Base-by-base conservation (phyloP, 73 alveolate genomes). In the Paramecium biaurelia region DNA sequence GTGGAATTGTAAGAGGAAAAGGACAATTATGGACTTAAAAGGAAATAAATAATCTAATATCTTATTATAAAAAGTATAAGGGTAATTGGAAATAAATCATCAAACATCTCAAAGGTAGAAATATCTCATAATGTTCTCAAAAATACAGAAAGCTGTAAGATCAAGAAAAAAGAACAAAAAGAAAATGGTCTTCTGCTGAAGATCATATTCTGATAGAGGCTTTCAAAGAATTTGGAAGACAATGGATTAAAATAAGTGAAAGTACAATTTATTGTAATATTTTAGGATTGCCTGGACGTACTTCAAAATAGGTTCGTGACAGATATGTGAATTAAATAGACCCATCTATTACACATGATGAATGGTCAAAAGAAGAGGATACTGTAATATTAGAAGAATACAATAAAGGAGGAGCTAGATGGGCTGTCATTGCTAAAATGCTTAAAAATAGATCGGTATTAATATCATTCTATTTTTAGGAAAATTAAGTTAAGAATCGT, bases 221-320 rank as follows among this genome's bases (percentile, higher is more conserved):
- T 18, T 76, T 41, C 41, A 7, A 76, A 18, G 47, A 76, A 42
- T 76, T 24, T 41, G 89, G 89, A 32, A 18, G 72, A 38, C 49
- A 76, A 76, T 76, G 89, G 89, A 23, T 76, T 0, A 37, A 12
- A n/a, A 76, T 76, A n/a, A 57, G 70, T 76, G 12, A 76, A 37
- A 21, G 89, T 76, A 76, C 14, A 8, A 41, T 7, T 24, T 6
- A 0, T 47, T 12, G 18, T 32, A 24, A 20, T 34, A 7, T 72
- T 76, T 20, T 38, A 76, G 89, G 41, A 37, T 42, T 76, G 14
- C 70, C 89, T 0, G 41, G 70, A 0, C 89, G 99, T 58, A 95
- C 98, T 74, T 99, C 99, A 26, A 98, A 98, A 86, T 95, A 97
- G 86, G 98, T 99, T 86, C 79, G 99, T 67, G 99, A 98, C 87